Conservation (phyloP, 768 basidiomycete genomes). For the Boletus rubescentipes region DNA sequence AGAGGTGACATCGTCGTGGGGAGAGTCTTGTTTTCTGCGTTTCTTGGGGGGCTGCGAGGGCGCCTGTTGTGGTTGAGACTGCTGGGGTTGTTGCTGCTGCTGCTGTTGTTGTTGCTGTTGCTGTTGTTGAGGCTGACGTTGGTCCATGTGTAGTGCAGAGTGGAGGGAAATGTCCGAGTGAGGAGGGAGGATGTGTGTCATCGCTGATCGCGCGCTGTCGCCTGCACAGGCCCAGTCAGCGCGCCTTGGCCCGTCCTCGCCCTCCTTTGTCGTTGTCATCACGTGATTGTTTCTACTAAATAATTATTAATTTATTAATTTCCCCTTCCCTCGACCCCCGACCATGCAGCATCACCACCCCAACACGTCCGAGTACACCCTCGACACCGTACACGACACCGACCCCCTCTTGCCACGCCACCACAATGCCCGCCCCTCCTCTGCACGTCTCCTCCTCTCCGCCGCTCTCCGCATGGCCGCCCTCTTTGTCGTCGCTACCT, state of each 20-base stretch:
- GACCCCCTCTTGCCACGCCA: constrained; percentile 22
- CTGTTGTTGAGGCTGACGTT: constrained; percentile 46
- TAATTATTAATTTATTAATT: background rate
- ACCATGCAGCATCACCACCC: constrained; percentile 26
- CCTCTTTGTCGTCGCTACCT: constrained; percentile 69
- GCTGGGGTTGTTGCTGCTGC: constrained; percentile 33
- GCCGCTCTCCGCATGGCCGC: constrained; percentile 83
- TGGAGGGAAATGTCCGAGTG: constrained; percentile 54
- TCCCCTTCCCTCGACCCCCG: background rate
- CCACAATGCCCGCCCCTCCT: constrained; percentile 30
- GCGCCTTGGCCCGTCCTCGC: background rate
- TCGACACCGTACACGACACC: constrained; percentile 51
- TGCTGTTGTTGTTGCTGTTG: constrained; percentile 34
- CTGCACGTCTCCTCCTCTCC: constrained; percentile 65
- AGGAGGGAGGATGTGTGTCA: constrained; percentile 50
- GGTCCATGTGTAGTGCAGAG: constrained; percentile 69
- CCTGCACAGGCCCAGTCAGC: constrained; percentile 8
- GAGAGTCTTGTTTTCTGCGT: constrained; percentile 57
- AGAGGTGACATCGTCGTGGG: constrained; percentile 51
- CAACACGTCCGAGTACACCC: constrained; percentile 59
- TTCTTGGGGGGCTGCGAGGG: constrained; percentile 47
- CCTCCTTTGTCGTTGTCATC: constrained; percentile 25
- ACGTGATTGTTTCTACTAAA: constrained; percentile 14
- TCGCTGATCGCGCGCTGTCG: constrained; percentile 27
- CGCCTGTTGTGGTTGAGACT: constrained; percentile 31